Base-by-base conservation (phyloP, 2,329 filamentous ascomycete genomes). In the Aspergillus sp. region DNA sequence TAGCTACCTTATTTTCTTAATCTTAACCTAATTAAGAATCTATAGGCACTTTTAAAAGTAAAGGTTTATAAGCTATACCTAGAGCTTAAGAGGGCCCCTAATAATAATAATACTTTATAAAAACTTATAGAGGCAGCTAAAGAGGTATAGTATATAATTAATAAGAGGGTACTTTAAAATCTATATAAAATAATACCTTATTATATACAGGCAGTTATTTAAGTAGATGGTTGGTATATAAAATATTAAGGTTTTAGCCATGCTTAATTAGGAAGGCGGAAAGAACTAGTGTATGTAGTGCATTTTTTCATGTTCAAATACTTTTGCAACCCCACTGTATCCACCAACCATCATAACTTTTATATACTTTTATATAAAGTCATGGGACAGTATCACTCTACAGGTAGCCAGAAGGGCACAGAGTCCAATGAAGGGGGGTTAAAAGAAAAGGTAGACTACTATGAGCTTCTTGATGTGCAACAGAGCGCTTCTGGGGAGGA, bases 401-500 rank as follows among this genome's bases (percentile, higher is more conserved):
- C 66, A 32, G 38, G 42, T n/a, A 51, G 52, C 27, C 47, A 53
- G 29, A 50, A 54, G 33, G 50, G 43, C 37, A 46, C 51, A 19
- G 52, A 49, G 35, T 33, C 53, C 12, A 40, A 48, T 31, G 53
- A 51, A 29, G 41, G 52, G 5, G 46, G 53, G n/a, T 31, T 47
- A 11, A 53, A 54, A 19, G 49, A 51, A 33, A 66, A 66, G 42
- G 54, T 56, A 4, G 70, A 72, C 45, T 72, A 72, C 67, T 97
- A 97, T 68, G 86, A 93, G 56, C 75, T 96, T 31, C 78, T 97
- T 5, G 82, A 77, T 5, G 73, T 96, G 11, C 80, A 87, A 49
- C 76, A 81, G 47, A 75, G 78, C 48, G 90, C 89, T 30, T 82
- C 82, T 5, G 86, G 90, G 36, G 87, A 94, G 44, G 90, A 96